Conservation (phyloP, 2,329 filamentous ascomycete species). For the Diaporthe sp. region DNA sequence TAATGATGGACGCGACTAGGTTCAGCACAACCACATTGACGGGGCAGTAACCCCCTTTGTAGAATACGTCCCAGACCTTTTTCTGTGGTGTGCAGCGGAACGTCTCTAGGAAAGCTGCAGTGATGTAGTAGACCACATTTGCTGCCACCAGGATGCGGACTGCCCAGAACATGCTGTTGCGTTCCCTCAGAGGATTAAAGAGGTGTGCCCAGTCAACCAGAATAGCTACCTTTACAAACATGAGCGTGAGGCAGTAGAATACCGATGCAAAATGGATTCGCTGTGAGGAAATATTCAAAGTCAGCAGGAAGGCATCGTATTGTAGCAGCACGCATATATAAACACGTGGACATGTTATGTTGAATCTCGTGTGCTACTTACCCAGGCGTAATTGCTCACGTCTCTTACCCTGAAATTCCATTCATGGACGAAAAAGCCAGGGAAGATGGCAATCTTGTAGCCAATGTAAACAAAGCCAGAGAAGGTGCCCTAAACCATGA, state of each 20-base stretch:
- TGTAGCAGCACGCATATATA: not conserved
- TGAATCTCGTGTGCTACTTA: not conserved
- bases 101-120: not conserved
- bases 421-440: not conserved
- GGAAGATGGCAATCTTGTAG: not conserved
- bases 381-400: not conserved
- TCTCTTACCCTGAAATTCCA: not conserved
- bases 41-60: not conserved
- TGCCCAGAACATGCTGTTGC: not conserved
- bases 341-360: not conserved
- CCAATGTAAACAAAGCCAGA: not conserved
- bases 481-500: not conserved
- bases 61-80: not conserved
- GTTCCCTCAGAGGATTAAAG: not conserved
- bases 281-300: not conserved
- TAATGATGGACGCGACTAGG: not conserved
- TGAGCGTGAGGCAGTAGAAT: not conserved
- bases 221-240: not conserved
- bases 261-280: no score
- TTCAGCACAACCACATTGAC: not conserved
- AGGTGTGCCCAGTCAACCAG: not conserved
- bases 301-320: not conserved
- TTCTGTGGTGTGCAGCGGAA: not conserved
- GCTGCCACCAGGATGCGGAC: not conserved
- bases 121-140: not conserved